These are phyloP conservation scores for Hypoxylon subgilvum DNA, from an alignment of 495 filamentous ascomycete species.

Conservation along the genomic window DNA sequence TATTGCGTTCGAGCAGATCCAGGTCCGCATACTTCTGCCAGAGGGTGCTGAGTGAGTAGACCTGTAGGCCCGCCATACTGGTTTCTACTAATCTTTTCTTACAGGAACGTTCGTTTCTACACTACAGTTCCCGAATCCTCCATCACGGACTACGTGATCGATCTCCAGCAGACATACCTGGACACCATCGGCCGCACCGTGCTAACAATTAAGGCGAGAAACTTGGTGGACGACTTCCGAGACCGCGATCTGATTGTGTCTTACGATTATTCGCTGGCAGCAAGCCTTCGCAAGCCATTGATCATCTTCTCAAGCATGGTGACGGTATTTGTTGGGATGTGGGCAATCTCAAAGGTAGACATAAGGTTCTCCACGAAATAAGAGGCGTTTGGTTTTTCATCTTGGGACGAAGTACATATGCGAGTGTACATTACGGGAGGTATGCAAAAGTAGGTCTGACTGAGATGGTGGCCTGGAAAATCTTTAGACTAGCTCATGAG, in stretches of 20 bases:
- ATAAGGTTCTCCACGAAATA: constrained; percentile 52
- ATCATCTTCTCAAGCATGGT: constrained; percentile 78
- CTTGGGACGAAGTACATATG: constrained; percentile 27
- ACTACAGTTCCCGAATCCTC: constrained; percentile 65
- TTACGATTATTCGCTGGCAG: constrained; percentile 82
- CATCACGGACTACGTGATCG: constrained; percentile 61
- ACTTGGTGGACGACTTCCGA: constrained; percentile 85
- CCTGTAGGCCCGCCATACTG: constrained; percentile 7
- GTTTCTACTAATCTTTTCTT: constrained; percentile 36
- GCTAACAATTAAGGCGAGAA: constrained; percentile 78
- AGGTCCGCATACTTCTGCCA: constrained; percentile 82
- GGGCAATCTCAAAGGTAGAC: constrained; percentile 78
- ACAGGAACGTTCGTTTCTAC: constrained; percentile 71
- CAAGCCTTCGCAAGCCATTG: constrained; percentile 82
- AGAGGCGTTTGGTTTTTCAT: constrained; percentile 26
- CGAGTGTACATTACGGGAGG: constrained; percentile 25
- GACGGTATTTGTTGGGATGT: constrained; percentile 74
- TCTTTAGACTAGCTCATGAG: constrained; percentile 27
- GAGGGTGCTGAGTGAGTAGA: constrained; percentile 84
- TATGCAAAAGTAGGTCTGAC: constrained; percentile 31
- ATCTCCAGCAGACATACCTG: constrained; percentile 76
- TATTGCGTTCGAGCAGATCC: constrained; percentile 80
- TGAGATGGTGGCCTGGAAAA: constrained; percentile 16
- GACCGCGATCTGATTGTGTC: constrained; percentile 81
- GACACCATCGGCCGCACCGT: constrained; percentile 89